Conservation (phyloP, 345 rosid genomes). For the Abelmoschus esculentus region DNA sequence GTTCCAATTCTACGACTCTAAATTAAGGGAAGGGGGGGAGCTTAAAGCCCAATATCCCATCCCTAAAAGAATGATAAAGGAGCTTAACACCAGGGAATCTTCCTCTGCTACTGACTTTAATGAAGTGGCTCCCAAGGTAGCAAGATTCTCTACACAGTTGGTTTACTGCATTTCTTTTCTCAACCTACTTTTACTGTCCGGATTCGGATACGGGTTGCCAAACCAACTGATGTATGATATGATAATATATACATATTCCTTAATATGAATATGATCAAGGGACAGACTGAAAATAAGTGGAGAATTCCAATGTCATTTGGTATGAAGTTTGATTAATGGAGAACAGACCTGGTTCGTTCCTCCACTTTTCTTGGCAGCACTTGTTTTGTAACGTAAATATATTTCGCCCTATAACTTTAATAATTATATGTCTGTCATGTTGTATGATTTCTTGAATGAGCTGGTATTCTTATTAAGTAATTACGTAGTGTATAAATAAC, state of each 20-base stretch:
- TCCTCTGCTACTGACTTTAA: constrained; percentile 56
- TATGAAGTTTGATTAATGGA: background rate
- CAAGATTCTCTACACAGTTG: constrained; percentile 37
- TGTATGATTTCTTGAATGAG: no score
- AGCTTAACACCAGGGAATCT: constrained; percentile 40
- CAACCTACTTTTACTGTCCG: background rate
- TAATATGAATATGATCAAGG: no score
- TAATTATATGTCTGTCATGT: no score
- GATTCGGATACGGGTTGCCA: constrained; percentile 3
- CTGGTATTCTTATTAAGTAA: no score
- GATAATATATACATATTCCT: no score
- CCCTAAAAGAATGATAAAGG: constrained; percentile 36
- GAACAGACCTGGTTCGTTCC: background rate
- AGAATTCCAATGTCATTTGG: no score
- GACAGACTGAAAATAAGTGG: no score
- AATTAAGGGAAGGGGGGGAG: constrained; percentile 39
- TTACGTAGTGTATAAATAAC: no score
- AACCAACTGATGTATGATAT: no score
- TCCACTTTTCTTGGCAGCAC: constrained; percentile 4
- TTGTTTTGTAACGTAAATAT: no score
- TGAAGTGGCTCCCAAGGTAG: constrained; percentile 75
- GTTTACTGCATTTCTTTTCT: background rate
- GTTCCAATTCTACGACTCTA: constrained; percentile 76
- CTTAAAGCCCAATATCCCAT: constrained; percentile 31
- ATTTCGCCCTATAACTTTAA: no score